Conservation (phyloP, 805 yeast genomes). For the Candida patagonica region DNA sequence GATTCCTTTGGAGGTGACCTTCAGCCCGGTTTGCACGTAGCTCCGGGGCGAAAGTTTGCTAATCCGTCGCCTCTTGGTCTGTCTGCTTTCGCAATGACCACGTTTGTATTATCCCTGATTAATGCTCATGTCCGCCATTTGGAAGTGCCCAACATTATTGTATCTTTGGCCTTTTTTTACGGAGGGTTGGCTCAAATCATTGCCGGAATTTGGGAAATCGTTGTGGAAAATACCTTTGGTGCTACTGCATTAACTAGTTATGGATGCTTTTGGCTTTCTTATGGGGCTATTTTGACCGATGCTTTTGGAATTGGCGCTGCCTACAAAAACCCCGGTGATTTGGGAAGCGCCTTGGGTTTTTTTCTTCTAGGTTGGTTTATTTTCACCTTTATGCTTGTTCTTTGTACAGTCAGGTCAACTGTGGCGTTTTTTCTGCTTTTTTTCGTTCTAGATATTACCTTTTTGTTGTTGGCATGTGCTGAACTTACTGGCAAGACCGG, state of each 20-base stretch:
- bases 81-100: constrained; percentile 51
- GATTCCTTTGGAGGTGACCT: constrained; percentile 55
- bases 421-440: constrained; percentile 51
- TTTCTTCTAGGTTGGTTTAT: constrained; percentile 53
- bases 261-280: constrained; percentile 60
- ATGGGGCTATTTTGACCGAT: constrained; percentile 45
- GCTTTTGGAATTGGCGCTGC: constrained; percentile 42
- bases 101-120: constrained; percentile 46
- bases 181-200: constrained; percentile 54
- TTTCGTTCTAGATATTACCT: constrained; percentile 43
- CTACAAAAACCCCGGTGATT: constrained; percentile 30
- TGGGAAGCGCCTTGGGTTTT: constrained; percentile 44
- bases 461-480: constrained; percentile 49
- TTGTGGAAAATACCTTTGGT: constrained; percentile 58
- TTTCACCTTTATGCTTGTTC: constrained; percentile 43
- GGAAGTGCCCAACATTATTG: constrained; percentile 41
- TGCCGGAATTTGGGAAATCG: constrained; percentile 64
- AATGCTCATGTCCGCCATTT: constrained; percentile 53
- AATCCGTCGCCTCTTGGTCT: constrained; percentile 62
- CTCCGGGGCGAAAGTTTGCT: constrained; percentile 44
- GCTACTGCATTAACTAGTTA: constrained; percentile 35
- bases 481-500: constrained; percentile 35
- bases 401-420: constrained; percentile 54
- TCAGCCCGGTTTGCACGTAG: constrained; percentile 37
- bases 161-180: constrained; percentile 54